Base-by-base conservation (phyloP, 768 basidiomycete species). In the Psilocybe tampanensis region DNA sequence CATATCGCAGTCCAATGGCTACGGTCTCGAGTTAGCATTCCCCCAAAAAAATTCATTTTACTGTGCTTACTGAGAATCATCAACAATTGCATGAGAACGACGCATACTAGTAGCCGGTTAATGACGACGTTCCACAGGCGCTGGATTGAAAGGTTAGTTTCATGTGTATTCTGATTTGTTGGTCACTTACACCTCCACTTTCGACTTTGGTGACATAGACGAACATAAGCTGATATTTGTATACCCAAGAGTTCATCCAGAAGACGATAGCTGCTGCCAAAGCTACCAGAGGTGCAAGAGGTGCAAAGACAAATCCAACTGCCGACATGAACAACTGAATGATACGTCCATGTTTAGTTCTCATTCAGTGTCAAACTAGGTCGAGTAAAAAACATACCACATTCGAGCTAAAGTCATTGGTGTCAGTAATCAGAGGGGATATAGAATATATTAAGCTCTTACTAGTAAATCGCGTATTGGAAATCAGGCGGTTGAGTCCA, bases 121-220 rank as follows among this genome's bases (percentile, higher is more conserved):
- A 93, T 79, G 44, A 92, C 81, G n/a, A 93, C 86, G 66, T 97
- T 97, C 94, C 94, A 97, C 62, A 96, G 76, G 18, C 93, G 89
- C 92, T 94, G 32, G 32, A 32, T 34, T 41, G 7, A 48, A 21
- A 45, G 26, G 2, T 21, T 23, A 17, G 17, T n/a, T 48, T 39
- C 36, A 13, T 13, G n/a, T 15, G 4, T 4, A 15, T 15, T 15
- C 6, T 3, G n/a, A 39, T 39, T n/a, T 15, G n/a, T 15, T 13
- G 36, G 19, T 15, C 54, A 50, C 86, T 64, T 71, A 89, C 88
- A 34, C 94, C 94, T 43, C 93, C 94, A 19, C 85, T 88, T 72
- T 95, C 94, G 15, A 89, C 86, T 52, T 81, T 81, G 2, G 90
- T 84, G 33, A 89, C 75, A 64, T 82, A 91, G 42, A 92, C 89